A percentile compares a stretch with the other conserved stretches of the same genome.
phyloP scores from a whole-genome alignment of 2,329 filamentous ascomycete species.

The Metarhizium anisopliae region DNA sequence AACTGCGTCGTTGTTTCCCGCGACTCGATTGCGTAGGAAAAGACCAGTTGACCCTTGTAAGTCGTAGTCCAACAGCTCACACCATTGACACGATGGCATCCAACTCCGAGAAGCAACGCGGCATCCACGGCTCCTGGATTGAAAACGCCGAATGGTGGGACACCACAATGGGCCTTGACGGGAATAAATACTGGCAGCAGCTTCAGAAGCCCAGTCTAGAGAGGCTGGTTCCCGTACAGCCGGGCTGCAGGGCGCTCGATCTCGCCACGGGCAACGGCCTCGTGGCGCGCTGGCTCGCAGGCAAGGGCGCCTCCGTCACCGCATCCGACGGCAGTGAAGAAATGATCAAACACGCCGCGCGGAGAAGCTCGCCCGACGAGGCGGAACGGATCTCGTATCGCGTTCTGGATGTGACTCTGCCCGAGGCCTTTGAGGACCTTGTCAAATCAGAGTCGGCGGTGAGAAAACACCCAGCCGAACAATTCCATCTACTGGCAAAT shows the following conservation, averaged over 20 bases:
- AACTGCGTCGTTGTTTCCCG: too few relatives aligned
- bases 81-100: too few relatives aligned
- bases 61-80: too few relatives aligned
- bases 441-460: slow-evolving; percentile 11
- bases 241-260: slow-evolving; percentile 28
- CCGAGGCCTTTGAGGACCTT: slow-evolving; percentile 20
- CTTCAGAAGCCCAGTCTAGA: slow-evolving; percentile 32
- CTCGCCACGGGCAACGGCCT: slow-evolving; percentile 42
- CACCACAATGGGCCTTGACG: slow-evolving; percentile 24
- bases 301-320: slow-evolving; percentile 25
- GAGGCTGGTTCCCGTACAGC: slow-evolving; percentile 20
- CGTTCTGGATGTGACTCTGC: slow-evolving; percentile 29
- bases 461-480: not conserved
- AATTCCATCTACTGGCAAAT: too few relatives aligned
- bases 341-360: slow-evolving; percentile 30
- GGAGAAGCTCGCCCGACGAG: not conserved
- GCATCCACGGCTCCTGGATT: slow-evolving; percentile 28
- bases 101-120: not conserved
- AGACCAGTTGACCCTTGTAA: too few relatives aligned
- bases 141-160: slow-evolving; percentile 34
- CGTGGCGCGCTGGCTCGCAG: slow-evolving; percentile 33
- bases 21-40: too few relatives aligned
- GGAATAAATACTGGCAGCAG: slow-evolving; percentile 35
- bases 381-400: slow-evolving; percentile 19
- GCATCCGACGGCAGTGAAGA: slow-evolving; percentile 34